Conservation (phyloP, 1,139 yeast genomes). For the Saccharomycopsis hybrid region DNA sequence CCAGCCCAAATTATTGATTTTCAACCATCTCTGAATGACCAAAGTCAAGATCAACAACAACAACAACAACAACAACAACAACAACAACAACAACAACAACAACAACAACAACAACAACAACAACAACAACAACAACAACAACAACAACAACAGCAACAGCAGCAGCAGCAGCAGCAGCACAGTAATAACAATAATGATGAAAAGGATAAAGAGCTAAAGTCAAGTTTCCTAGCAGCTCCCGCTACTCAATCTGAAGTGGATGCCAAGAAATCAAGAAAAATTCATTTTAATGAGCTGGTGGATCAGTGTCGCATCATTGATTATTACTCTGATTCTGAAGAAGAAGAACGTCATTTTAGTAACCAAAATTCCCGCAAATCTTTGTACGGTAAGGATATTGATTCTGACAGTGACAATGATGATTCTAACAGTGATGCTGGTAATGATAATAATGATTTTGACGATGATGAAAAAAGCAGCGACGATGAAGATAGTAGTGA, state of each 20-base stretch:
- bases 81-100: conserved; percentile 2
- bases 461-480: conserved; percentile 25
- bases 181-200: too few relatives aligned
- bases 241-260: conserved; percentile 19
- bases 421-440: too few relatives aligned
- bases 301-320: conserved; percentile 83
- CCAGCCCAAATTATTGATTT: too few relatives aligned
- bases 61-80: conserved; percentile 1
- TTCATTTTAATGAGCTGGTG: conserved; percentile 89
- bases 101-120: neutral
- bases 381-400: neutral
- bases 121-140: conserved; percentile 5
- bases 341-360: conserved; percentile 25
- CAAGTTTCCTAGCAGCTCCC: conserved; percentile 16
- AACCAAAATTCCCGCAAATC: conserved; percentile 14
- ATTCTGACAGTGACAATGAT: conserved; percentile 28
- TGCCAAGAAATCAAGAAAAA: conserved; percentile 46
- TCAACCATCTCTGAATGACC: too few relatives aligned
- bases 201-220: conserved; percentile 11
- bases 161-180: too few relatives aligned
- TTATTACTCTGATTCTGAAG: conserved; percentile 32
- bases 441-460: too few relatives aligned
- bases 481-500: conserved; percentile 25
- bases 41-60: neutral
- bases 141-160: conserved; percentile 1